Conservation (phyloP, 208 protist genomes). For the Wallacemonas sp. region DNA sequence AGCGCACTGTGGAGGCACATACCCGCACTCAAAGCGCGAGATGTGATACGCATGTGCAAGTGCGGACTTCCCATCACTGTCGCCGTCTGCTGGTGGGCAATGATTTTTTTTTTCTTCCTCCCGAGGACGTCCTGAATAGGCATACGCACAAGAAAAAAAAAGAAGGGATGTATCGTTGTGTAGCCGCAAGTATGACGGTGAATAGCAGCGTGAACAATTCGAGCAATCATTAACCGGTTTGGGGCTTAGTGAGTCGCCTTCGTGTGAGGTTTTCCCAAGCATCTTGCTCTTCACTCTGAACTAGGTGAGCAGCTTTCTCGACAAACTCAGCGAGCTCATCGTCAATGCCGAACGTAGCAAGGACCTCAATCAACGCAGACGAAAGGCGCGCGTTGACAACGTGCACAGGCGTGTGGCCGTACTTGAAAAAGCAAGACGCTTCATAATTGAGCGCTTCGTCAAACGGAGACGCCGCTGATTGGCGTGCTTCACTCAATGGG, state of each 20-base stretch:
- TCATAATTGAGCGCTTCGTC: slow-evolving; percentile 7
- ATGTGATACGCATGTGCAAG: too few relatives aligned
- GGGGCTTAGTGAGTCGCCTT: not conserved
- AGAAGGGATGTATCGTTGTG: too few relatives aligned
- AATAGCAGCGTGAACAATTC: too few relatives aligned
- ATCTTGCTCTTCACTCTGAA: slow-evolving; percentile 12
- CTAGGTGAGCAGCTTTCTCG: slow-evolving; percentile 17
- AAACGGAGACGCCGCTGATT: slow-evolving; percentile 3
- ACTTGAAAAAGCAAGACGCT: slow-evolving; percentile 32
- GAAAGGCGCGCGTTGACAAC: slow-evolving; percentile 41
- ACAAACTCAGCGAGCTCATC: slow-evolving; percentile 62
- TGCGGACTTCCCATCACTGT: too few relatives aligned
- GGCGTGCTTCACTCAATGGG: not conserved
- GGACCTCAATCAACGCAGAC: slow-evolving; percentile 24
- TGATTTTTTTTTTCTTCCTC: too few relatives aligned
- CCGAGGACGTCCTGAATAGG: too few relatives aligned
- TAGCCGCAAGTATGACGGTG: too few relatives aligned
- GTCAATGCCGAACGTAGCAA: slow-evolving; percentile 38
- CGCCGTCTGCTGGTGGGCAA: too few relatives aligned
- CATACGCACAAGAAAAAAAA: too few relatives aligned
- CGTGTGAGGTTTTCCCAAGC: slow-evolving; percentile 18
- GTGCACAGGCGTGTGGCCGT: slow-evolving; percentile 66
- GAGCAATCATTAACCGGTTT: too few relatives aligned
- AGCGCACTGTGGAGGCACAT: too few relatives aligned
- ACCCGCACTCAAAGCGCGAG: too few relatives aligned